Evolutionary conservation across 768 basidiomycete genomes (phyloP), one percentile per base, ranked within the genome.

Genomic region (Podaxis rugospora): DNA sequence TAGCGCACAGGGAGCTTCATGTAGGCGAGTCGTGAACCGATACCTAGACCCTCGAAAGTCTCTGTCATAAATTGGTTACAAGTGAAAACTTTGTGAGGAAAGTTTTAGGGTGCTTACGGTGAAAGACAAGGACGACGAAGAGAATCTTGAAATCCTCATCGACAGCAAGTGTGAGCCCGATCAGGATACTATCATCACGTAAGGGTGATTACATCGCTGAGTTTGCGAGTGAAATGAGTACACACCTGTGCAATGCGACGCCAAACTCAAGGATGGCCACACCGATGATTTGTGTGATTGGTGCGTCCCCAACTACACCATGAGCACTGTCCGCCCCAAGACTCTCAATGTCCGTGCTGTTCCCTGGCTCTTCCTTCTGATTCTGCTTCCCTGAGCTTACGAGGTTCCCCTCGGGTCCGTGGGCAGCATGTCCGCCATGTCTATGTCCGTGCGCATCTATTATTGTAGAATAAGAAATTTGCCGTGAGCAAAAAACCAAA

Each of bases 241-340:
- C 66, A 51, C 57, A 83, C 87, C 88, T 91, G 69, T 95, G 95
- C 35, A 98, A 73, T 4, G 93, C 71, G 32, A 98, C 93, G 66
- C 96, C 96, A 67, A 97, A 96, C 70, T 99, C 96, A 51, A 99
- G 78, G 61, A 98, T 95, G 36, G 84, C 92, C 51, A 99, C 82
- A 13, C 94, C 95, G 51, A 97, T 79, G 39, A 95, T 72, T 70
- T 95, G 93, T 2, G 92, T 87, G 7, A 76, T 59, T 2, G 83
- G 74, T 18, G 76, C 75, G 40, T 86, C 80, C 51, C 78, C 72
- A 3, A 72, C 68, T 5, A n/a, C 62, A 36, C 50, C 32, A 11
- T 57, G 35, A 46, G 76, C 76, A 5, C 10, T 13, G 5, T n/a
- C 51, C n/a, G 46, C n/a, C 5, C 52, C 32, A 28, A 39, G 27